These are phyloP conservation scores for Entrophospora sp. DNA, from an alignment of 192 early-diverging fungal genomes.

Conservation along the genomic window DNA sequence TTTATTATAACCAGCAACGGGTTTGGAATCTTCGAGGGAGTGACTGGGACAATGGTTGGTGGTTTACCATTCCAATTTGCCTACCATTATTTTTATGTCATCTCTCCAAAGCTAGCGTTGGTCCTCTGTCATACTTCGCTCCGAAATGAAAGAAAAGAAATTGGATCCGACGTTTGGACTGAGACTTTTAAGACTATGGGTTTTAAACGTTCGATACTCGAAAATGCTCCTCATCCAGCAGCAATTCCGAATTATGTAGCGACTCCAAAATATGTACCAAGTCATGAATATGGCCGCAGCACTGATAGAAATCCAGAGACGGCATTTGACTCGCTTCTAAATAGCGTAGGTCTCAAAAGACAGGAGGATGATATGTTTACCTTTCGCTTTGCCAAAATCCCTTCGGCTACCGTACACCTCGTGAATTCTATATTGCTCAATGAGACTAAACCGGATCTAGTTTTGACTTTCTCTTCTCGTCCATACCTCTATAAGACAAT, in stretches of 20 bases:
- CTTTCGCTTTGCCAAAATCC: background rate
- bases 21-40: conserved; percentile 25
- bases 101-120: conserved; percentile 24
- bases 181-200: background rate
- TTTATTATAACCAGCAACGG: conserved; percentile 25
- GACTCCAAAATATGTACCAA: background rate
- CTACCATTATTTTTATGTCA: conserved; percentile 23
- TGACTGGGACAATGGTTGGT: background rate
- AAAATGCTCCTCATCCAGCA: background rate
- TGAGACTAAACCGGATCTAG: background rate
- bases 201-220: background rate
- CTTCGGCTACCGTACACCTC: background rate
- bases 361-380: background rate
- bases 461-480: conserved; percentile 4
- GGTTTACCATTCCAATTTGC: background rate
- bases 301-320: background rate
- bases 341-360: background rate
- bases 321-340: background rate
- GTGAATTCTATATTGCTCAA: background rate
- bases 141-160: background rate
- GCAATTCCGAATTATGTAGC: background rate
- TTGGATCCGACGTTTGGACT: background rate
- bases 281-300: background rate
- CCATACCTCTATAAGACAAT: conserved; percentile 9
- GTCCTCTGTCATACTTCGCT: conserved; percentile 10